phyloP scores from a whole-genome alignment of 169 alveolate genomes.

The Babesia ovata region DNA sequence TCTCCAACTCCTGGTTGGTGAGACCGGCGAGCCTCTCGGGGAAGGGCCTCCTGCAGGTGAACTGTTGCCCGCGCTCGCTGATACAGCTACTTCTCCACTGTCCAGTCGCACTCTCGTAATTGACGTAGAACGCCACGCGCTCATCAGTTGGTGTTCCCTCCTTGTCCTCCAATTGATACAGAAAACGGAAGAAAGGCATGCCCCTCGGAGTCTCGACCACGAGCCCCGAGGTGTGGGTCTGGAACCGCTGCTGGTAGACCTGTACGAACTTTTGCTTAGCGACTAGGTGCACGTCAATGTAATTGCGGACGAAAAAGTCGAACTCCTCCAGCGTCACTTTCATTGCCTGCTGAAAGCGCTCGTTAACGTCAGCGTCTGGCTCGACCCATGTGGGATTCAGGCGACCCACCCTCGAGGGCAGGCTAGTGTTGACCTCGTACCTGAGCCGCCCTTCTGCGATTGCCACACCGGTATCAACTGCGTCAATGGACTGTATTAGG shows the following conservation, averaged over 20 bases:
- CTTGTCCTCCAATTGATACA: constrained; percentile 70
- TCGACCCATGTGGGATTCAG: constrained; percentile 88
- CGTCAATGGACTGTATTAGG: constrained; percentile 87
- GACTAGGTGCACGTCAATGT: constrained; percentile 67
- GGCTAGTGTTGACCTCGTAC: constrained; percentile 77
- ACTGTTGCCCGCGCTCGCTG: constrained; percentile 63
- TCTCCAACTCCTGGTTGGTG: constrained; percentile 64
- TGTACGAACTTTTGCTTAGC: constrained; percentile 61
- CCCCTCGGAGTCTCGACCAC: constrained; percentile 68
- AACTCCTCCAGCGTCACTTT: constrained; percentile 48
- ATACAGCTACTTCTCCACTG: constrained; percentile 36
- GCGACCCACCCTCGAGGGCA: constrained; percentile 79
- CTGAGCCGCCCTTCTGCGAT: constrained; percentile 74
- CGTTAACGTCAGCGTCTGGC: constrained; percentile 70
- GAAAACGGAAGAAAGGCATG: constrained; percentile 72
- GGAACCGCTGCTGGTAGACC: constrained; percentile 68
- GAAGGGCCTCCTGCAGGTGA: constrained; percentile 74
- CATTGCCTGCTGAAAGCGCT: constrained; percentile 55
- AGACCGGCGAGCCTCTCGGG: constrained; percentile 77
- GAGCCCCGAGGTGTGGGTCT: constrained; percentile 76
- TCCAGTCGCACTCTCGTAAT: constrained; percentile 51
- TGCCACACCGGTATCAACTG: constrained; percentile 88
- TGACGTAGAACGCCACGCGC: constrained; percentile 62
- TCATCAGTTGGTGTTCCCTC: constrained; percentile 48
- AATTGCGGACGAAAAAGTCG: constrained; percentile 52